These are phyloP conservation scores for Myxozyma lipomycoides DNA, from an alignment of 805 yeast species.

Conservation along the genomic window DNA sequence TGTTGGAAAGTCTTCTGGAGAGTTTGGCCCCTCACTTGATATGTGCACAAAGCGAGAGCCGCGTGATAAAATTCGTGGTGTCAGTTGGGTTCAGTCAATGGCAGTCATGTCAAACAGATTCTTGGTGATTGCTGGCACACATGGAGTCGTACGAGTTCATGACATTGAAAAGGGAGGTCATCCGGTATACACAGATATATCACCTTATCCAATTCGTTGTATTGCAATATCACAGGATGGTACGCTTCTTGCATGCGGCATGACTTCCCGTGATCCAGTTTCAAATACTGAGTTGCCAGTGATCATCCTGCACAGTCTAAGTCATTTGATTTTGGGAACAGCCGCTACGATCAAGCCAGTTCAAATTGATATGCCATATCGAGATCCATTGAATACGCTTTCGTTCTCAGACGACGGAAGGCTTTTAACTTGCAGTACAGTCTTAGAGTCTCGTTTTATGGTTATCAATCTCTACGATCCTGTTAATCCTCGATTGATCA, in stretches of 20 bases:
- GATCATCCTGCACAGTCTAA: conserved; percentile 50
- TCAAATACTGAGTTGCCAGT: conserved; percentile 73
- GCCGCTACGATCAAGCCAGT: conserved; percentile 48
- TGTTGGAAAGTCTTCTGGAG: conserved; percentile 67
- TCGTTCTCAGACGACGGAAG: conserved; percentile 69
- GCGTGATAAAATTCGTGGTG: conserved; percentile 10
- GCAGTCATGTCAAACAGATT: conserved; percentile 50
- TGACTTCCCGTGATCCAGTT: conserved; percentile 70
- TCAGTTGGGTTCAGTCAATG: conserved; percentile 33
- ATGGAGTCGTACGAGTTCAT: conserved; percentile 65
- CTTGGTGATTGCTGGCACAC: conserved; percentile 65
- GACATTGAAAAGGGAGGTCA: conserved; percentile 56
- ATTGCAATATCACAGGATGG: conserved; percentile 66
- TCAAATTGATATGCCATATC: conserved; percentile 75
- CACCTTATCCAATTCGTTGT: conserved; percentile 75
- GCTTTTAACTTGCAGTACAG: conserved; percentile 70
- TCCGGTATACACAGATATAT: conserved; percentile 63
- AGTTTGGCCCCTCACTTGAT: conserved; percentile 50
- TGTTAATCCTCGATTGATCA: conserved; percentile 59
- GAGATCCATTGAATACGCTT: conserved; percentile 75
- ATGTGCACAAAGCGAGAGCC: conserved; percentile 15
- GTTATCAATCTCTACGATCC: conserved; percentile 64
- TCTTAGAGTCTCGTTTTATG: conserved; percentile 72
- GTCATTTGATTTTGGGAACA: conserved; percentile 7
- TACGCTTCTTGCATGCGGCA: conserved; percentile 67